phyloP scores from a whole-genome alignment of 495 filamentous ascomycete genomes.

The Usnea hakonensis region DNA sequence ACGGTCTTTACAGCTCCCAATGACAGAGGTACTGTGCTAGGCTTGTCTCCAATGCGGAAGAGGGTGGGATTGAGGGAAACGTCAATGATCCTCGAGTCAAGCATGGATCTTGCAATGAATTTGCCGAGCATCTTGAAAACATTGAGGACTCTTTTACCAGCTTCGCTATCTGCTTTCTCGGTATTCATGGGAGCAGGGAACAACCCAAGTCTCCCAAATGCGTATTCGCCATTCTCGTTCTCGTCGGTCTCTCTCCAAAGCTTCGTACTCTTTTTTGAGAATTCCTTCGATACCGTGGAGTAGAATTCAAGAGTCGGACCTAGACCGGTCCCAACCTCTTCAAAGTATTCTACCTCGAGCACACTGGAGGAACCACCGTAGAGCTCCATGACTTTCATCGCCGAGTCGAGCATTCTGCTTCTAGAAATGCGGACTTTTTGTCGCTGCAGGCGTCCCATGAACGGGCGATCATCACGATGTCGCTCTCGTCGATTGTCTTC shows the following conservation, averaged over 20 bases:
- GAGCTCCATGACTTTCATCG: conserved; percentile 98
- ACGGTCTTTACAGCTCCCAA: conserved; percentile 89
- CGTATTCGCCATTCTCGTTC: conserved; percentile 68
- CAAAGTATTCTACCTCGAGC: conserved; percentile 97
- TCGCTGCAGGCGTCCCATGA: conserved; percentile 86
- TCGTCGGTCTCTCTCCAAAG: conserved; percentile 91
- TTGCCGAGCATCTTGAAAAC: conserved; percentile 93
- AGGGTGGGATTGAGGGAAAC: conserved; percentile 96
- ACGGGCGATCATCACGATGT: conserved; percentile 79
- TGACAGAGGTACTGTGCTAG: conserved; percentile 68
- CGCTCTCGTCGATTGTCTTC: conserved; percentile 74
- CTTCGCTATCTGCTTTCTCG: conserved; percentile 61
- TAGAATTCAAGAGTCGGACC: conserved; percentile 98
- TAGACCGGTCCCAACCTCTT: conserved; percentile 94
- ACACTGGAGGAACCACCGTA: conserved; percentile 94
- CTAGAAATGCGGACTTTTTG: conserved; percentile 97
- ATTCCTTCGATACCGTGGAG: conserved; percentile 94
- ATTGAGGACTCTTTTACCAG: conserved; percentile 73
- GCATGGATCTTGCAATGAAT: conserved; percentile 96
- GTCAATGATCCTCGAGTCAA: conserved; percentile 96
- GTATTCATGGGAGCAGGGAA: conserved; percentile 92
- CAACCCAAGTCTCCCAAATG: conserved; percentile 74
- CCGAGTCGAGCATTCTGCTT: conserved; percentile 87
- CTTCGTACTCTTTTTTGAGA: conserved; percentile 92
- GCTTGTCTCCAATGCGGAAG: conserved; percentile 83